Base-by-base conservation (phyloP, 805 yeast genomes). In the Candida mattraensis region DNA sequence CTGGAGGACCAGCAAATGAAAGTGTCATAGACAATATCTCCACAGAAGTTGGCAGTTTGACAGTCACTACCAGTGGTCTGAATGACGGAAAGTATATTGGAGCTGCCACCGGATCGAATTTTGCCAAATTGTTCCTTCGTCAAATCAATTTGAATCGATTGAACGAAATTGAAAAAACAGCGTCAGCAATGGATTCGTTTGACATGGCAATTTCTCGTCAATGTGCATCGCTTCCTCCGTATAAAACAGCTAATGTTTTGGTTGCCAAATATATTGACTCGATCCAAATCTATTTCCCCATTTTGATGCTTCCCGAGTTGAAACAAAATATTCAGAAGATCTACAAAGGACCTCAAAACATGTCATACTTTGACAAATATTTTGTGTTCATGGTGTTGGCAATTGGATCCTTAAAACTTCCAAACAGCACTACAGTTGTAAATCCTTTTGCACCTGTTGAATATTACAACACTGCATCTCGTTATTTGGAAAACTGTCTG, bases 91-190 rank as follows among this genome's bases (percentile, higher is more conserved):
- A 52, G 26, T 49, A 49, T 20, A 47, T 49, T 3, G 54, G 54
- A 4, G 57, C 57, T n/a, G 57, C 55, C 18, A 50, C 57, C 5
- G 57, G 57, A 9, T 38, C 50, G 11, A 51, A 49, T 20, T 52
- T 52, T 37, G 54, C 51, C 9, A 41, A 45, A 14, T 28, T 44
- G 2, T 49, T 52, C 18, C 33, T 50, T 14, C 47, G 46, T 19
- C 51, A 50, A 26, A 44, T 52, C 5, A 38, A 52, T 13, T 16
- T 52, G 16, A 47, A 40, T 14, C 42, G 37, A 11, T 32, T 48
- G 14, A 35, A 40, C 12, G 45, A 37, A 6, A 28, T 36, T 12
- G 34, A 34, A 5, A 17, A 29, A 3, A 21, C 31, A 3, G 26
- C 21, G 5, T 31, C 30, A 18, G 46, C 40, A 2, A 26, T 51